Base-by-base conservation (phyloP, 768 basidiomycete species). In the Gloeostereum incarnatum region DNA sequence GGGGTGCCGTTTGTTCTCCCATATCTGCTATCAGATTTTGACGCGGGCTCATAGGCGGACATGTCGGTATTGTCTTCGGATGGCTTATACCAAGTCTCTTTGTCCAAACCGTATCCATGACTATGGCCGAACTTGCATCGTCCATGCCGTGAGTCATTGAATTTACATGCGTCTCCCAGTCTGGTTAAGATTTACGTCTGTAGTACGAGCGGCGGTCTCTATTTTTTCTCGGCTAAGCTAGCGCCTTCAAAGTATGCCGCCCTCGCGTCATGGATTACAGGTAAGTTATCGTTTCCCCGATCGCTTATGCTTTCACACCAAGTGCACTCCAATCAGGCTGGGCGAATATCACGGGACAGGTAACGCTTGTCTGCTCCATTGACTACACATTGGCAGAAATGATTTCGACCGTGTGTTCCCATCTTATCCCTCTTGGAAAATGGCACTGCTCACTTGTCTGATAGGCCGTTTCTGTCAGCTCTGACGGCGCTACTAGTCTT, bases 361-460 rank as follows among this genome's bases (percentile, higher is more conserved):
- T 78, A 13, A 67, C 78, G 1, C 68, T 83, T 5, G 79, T 85
- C 31, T 81, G 78, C 49, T 80, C 77, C 5, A 85, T 85, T 38
- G 82, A 84, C 50, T 83, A 75, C 43, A 81, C 78, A 16, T 83
- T 81, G 43, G 81, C 81, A 5, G 79, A 84, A 55, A 84, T 84
- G 81, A 81, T 84, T 40, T 71, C 80, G 9, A 78, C 78, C 6
- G n/a, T n/a, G n/a, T n/a, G n/a, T n/a, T n/a, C n/a, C n/a, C n/a
- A n/a, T n/a, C n/a, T n/a, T n/a, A n/a, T n/a, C n/a, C n/a, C n/a
- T n/a, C n/a, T n/a, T n/a, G n/a, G n/a, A n/a, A n/a, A n/a, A n/a
- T n/a, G n/a, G n/a, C n/a, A n/a, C n/a, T n/a, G n/a, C n/a, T n/a
- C n/a, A n/a, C n/a, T n/a, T n/a, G n/a, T n/a, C n/a, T n/a, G n/a